These are phyloP conservation scores for Myxozyma mucilagina DNA, from an alignment of 805 yeast genomes.

Conservation along the genomic window DNA sequence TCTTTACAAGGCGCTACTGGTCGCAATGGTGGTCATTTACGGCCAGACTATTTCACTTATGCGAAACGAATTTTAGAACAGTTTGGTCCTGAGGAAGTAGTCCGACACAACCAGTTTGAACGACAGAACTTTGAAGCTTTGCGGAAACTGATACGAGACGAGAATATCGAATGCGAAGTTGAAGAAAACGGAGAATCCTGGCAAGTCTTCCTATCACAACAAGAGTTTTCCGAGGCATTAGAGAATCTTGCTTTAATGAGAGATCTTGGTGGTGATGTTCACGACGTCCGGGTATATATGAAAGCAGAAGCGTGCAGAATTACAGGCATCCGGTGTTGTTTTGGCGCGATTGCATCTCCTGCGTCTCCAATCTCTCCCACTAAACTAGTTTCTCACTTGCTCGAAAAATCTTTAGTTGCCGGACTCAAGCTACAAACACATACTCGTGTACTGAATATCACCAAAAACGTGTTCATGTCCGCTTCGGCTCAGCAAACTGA, in stretches of 20 bases:
- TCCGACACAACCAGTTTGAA: constrained; percentile 45
- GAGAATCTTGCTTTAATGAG: constrained; percentile 17
- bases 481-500: background rate
- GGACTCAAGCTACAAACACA: constrained; percentile 49
- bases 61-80: constrained; percentile 5
- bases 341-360: constrained; percentile 43
- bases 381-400: constrained; percentile 42
- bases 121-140: constrained; percentile 41
- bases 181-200: constrained; percentile 42
- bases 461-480: constrained; percentile 12
- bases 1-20: constrained; percentile 45
- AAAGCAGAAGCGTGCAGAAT: constrained; percentile 20
- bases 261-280: constrained; percentile 24
- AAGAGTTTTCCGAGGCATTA: constrained; percentile 27
- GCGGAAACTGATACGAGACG: constrained; percentile 41
- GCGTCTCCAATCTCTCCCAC: constrained; percentile 52
- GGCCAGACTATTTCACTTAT: constrained; percentile 39
- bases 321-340: constrained; percentile 37
- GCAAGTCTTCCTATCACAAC: constrained; percentile 29
- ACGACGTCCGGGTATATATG: constrained; percentile 24
- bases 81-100: constrained; percentile 40
- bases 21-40: constrained; percentile 53
- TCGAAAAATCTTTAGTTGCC: constrained; percentile 39
- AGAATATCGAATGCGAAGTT: constrained; percentile 45
- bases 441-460: constrained; percentile 43